A percentile compares a stretch with the other conserved stretches of the same genome.
These are phyloP conservation scores for Trichoderma aggressivum DNA, from an alignment of 2,329 filamentous ascomycete species.

Conservation along the genomic window DNA sequence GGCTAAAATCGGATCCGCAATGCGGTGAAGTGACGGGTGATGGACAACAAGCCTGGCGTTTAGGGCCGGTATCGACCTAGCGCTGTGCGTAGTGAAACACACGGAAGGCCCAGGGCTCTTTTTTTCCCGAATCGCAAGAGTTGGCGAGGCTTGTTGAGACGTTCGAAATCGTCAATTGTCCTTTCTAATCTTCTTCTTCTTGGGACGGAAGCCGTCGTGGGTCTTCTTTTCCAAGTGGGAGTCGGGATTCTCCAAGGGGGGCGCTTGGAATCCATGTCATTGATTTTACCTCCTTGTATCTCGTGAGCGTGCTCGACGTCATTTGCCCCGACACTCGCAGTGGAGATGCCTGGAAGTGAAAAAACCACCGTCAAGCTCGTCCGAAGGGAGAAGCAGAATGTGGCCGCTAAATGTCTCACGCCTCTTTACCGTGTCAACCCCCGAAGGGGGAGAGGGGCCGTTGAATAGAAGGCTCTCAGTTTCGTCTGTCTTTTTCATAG, in stretches of 20 bases:
- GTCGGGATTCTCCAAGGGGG: not conserved
- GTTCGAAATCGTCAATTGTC: not conserved
- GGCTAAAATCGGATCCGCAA: not conserved
- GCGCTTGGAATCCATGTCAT: not conserved
- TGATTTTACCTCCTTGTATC: not conserved
- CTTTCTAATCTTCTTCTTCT: not conserved
- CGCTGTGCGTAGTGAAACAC: not conserved
- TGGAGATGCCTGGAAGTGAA: not conserved
- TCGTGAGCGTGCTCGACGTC: not conserved
- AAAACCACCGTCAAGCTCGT: not conserved
- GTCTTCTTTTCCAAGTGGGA: not conserved
- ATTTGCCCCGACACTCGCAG: not conserved
- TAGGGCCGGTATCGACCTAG: not conserved
- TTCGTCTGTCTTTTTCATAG: not conserved
- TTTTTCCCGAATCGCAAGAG: not conserved
- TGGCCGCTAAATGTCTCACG: not conserved
- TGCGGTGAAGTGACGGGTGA: slow-evolving; percentile 5
- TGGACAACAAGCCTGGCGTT: slow-evolving; percentile 6
- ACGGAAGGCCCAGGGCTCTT: not conserved
- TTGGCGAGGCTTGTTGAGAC: not conserved
- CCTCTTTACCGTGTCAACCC: not conserved
- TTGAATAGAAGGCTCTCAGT: not conserved
- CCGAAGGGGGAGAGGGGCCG: not conserved
- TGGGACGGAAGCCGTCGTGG: not conserved
- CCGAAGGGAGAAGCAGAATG: not conserved